phyloP scores from a whole-genome alignment of 2,329 filamentous ascomycete species.

The Colletotrichum sp. region DNA sequence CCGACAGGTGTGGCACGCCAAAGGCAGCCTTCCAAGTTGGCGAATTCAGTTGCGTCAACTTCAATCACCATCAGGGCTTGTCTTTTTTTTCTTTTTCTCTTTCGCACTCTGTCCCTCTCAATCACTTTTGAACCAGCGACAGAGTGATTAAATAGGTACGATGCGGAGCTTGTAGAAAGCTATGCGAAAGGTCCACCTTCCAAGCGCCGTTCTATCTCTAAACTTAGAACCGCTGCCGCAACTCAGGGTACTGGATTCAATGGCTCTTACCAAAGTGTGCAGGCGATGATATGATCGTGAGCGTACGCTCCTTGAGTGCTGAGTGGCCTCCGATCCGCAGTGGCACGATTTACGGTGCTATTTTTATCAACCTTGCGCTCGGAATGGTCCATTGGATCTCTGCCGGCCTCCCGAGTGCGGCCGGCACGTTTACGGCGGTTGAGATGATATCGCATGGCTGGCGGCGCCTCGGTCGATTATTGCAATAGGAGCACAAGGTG shows the following conservation, averaged over 20 bases:
- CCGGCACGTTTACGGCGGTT: background rate
- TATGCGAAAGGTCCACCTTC: background rate
- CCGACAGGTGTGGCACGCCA: background rate
- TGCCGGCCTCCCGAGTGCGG: background rate
- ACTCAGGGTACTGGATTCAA: background rate
- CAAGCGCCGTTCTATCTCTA: background rate
- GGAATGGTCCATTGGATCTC: background rate
- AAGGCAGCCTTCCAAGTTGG: background rate
- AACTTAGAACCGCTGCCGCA: slow-evolving; percentile 1
- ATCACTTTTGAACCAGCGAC: background rate
- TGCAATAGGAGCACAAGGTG: background rate
- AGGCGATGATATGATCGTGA: background rate
- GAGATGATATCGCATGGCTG: background rate
- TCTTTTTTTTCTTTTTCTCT: background rate
- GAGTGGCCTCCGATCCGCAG: background rate
- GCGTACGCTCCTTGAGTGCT: background rate
- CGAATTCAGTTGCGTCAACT: background rate
- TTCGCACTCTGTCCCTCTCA: background rate
- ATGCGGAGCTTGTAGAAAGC: background rate
- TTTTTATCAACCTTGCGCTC: background rate
- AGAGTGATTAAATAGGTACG: background rate
- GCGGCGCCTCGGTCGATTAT: background rate
- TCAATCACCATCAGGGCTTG: background rate
- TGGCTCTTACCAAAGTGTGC: background rate
- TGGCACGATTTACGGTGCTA: background rate